A percentile compares a stretch with the other conserved stretches of the same genome.
Conservation (phyloP, 179 eudicot genomes). For the Gypsophila paniculata region DNA sequence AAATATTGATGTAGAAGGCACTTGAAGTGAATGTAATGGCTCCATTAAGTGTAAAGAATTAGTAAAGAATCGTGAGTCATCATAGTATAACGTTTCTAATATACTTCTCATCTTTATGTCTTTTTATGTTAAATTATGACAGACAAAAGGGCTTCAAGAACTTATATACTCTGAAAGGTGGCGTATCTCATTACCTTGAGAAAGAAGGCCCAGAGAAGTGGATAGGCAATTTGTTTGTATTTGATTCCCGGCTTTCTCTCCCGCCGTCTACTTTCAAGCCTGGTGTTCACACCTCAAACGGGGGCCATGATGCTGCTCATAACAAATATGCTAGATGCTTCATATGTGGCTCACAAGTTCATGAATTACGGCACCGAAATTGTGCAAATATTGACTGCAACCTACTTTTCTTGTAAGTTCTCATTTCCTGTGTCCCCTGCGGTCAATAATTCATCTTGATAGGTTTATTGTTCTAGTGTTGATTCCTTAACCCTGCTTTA, state of each 20-base stretch:
- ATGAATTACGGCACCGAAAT: constrained; percentile 81
- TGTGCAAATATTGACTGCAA: constrained; percentile 98
- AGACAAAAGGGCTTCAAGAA: constrained; percentile 82
- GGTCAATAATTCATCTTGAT: neutral
- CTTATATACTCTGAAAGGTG: constrained; percentile 82
- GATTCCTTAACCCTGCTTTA: neutral
- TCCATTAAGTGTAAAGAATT: neutral
- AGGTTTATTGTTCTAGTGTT: neutral
- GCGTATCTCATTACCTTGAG: constrained; percentile 81
- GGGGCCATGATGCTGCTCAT: constrained; percentile 27
- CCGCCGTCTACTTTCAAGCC: constrained; percentile 73
- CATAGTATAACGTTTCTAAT: neutral
- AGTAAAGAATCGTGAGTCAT: neutral
- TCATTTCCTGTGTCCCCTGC: constrained; percentile 6
- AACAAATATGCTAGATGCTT: constrained; percentile 70
- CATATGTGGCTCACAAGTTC: constrained; percentile 66
- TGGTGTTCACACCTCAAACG: constrained; percentile 36
- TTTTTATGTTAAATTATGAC: constrained; percentile 12
- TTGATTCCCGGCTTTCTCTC: constrained; percentile 86
- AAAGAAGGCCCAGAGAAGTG: constrained; percentile 75
- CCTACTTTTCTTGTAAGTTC: constrained; percentile 83
- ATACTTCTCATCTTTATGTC: neutral
- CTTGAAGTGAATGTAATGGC: neutral
- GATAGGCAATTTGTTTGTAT: constrained; percentile 89
- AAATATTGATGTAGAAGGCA: too few relatives aligned